Evolutionary conservation across 2,329 filamentous ascomycete genomes (phyloP).

Genomic region (Cladosporium sp.): DNA sequence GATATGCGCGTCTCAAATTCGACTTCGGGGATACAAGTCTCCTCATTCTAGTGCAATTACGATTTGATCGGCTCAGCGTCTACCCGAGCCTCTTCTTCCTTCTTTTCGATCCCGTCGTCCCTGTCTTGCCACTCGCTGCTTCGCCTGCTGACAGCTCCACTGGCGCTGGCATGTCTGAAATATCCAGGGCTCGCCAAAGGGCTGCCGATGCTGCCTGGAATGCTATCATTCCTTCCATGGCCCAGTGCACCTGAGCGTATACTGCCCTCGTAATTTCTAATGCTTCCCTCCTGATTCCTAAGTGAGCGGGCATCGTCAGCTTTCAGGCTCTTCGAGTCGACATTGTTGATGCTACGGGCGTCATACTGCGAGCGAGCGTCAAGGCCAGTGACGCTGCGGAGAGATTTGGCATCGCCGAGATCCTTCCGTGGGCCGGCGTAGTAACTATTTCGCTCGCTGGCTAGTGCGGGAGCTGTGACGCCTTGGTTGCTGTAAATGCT

Average conservation of each 20-base stretch:
- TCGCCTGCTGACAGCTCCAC: constrained; percentile 20
- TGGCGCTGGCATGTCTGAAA: constrained; percentile 17
- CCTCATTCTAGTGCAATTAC: neutral
- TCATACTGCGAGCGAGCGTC: constrained; percentile 14
- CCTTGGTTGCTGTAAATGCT: constrained; percentile 61
- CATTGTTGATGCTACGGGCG: constrained; percentile 19
- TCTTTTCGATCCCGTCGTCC: neutral
- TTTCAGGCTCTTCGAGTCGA: constrained; percentile 1
- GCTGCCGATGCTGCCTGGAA: constrained; percentile 70
- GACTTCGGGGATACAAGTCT: too few relatives aligned
- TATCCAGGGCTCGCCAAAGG: constrained; percentile 55
- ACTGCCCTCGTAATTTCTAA: constrained; percentile 78
- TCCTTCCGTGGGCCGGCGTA: constrained; percentile 57
- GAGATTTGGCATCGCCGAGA: constrained; percentile 26
- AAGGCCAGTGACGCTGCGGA: constrained; percentile 29
- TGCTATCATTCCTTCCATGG: constrained; percentile 76
- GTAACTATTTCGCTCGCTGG: constrained; percentile 75
- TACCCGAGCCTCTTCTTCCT: neutral
- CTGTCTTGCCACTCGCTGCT: constrained; percentile 23
- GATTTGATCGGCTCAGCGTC: neutral
- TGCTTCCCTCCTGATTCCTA: constrained; percentile 50
- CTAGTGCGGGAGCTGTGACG: constrained; percentile 54
- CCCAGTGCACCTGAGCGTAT: constrained; percentile 72
- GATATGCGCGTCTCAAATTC: too few relatives aligned
- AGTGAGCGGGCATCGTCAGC: constrained; percentile 40